Percentiles rank a stretch among this genome's conserved stretches.
These are phyloP conservation scores for Vaccinium vitisidaea DNA, from an alignment of 148 eudicot species.

Conservation along the genomic window DNA sequence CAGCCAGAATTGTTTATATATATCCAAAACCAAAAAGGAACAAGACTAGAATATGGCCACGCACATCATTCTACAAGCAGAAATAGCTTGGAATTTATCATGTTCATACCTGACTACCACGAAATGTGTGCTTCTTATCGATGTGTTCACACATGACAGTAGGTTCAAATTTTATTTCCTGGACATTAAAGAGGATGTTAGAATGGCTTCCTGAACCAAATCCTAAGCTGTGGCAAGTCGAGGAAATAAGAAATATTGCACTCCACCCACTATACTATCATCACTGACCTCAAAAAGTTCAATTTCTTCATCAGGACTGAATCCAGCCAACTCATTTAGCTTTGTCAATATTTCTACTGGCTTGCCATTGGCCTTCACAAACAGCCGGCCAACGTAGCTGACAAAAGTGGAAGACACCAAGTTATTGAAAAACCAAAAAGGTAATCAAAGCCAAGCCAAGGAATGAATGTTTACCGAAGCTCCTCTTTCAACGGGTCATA, in stretches of 20 bases:
- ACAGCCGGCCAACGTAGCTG: conserved; percentile 82
- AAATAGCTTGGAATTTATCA: neutral
- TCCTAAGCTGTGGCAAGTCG: conserved; percentile 5
- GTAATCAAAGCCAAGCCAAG: conserved; percentile 5
- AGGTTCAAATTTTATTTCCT: conserved; percentile 98
- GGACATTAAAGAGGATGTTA: conserved; percentile 20
- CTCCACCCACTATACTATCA: neutral
- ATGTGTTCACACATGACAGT: conserved; percentile 89
- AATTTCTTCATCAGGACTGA: conserved; percentile 74
- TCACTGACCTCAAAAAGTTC: conserved; percentile 76
- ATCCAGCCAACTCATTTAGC: conserved; percentile 82
- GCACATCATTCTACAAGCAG: neutral
- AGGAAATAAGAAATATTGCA: conserved; percentile 7
- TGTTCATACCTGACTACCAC: conserved; percentile 64
- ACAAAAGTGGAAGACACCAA: conserved; percentile 14
- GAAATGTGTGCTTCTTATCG: conserved; percentile 62
- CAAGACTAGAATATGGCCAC: neutral
- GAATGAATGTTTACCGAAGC: conserved; percentile 50
- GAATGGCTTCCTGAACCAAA: neutral
- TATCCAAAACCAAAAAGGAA: neutral
- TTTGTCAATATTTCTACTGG: conserved; percentile 64
- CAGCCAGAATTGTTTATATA: neutral
- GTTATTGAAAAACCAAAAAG: neutral
- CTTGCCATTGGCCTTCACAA: conserved; percentile 70
- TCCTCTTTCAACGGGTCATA: conserved; percentile 89